Conservation (phyloP, 805 yeast species). For the Kuraishia piskuri region DNA sequence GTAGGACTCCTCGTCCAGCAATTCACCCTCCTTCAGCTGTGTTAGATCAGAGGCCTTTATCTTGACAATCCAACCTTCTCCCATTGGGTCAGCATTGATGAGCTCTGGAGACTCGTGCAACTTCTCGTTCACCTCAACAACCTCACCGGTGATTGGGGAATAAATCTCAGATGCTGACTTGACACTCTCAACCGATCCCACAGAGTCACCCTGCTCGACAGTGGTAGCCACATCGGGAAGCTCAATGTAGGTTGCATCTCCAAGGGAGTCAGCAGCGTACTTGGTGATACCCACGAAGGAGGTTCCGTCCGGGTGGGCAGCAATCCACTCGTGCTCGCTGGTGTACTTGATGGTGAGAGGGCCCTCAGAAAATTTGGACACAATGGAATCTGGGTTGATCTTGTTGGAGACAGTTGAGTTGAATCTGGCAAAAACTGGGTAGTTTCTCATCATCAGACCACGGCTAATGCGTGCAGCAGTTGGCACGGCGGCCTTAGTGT, state of each 20-base stretch:
- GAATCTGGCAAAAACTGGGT: conserved; percentile 7
- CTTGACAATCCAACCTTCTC: conserved; percentile 89
- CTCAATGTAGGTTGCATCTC: conserved; percentile 93
- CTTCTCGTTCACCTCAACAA: conserved; percentile 59
- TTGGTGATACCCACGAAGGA: conserved; percentile 87
- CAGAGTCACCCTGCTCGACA: conserved; percentile 64
- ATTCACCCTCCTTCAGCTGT: conserved; percentile 29
- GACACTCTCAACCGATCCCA: conserved; percentile 93
- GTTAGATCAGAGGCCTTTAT: conserved; percentile 43
- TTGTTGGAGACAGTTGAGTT: conserved; percentile 16
- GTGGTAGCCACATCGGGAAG: conserved; percentile 52
- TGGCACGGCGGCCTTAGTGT: background rate
- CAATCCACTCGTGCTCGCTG: conserved; percentile 91
- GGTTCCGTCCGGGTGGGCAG: conserved; percentile 72
- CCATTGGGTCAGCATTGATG: conserved; percentile 85
- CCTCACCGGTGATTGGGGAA: conserved; percentile 74
- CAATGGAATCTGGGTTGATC: conserved; percentile 21
- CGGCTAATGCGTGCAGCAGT: background rate
- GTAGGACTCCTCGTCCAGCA: conserved; percentile 49
- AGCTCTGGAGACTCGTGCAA: conserved; percentile 68
- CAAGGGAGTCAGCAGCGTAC: conserved; percentile 93
- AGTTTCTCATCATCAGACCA: background rate
- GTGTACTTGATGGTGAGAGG: conserved; percentile 61
- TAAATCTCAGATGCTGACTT: conserved; percentile 92
- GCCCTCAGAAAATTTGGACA: conserved; percentile 22